Evolutionary conservation across 768 basidiomycete genomes (phyloP), one percentile per base, ranked within the genome.

Genomic region (Glaciozyma antarctica): DNA sequence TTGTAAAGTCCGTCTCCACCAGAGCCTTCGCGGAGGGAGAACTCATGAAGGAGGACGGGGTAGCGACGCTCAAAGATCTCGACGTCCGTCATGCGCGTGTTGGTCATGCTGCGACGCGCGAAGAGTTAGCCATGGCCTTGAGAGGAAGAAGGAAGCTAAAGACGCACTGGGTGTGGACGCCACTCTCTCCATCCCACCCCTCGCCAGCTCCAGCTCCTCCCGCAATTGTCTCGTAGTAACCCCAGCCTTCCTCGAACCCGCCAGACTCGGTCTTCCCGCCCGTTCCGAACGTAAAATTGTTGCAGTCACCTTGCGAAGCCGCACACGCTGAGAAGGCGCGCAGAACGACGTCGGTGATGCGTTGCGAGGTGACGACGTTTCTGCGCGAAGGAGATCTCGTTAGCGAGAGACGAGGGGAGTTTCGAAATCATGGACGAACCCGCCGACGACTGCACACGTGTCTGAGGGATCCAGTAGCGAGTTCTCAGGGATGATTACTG

Each of bases 11-110:
- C 71, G 6, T 62, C 58, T 26, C 71, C 72, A 2, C 66, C 71
- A 1, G 62, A 66, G 17, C 69, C 71, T 5, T 68, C 56, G 16
- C 73, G 67, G 38, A 74, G 41, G 22, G 58, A 60, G 57, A 95
- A 95, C 73, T 82, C 84, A 74, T 88, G 88, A 21, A 97, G 71
- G 70, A 95, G 79, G n/a, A 94, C 85, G 0, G 93, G 92, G 75
- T 95, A 97, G 52, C 93, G 84, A 56, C 92, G 83, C 75, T 97
- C 93, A 44, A 97, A 81, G 72, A 94, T 87, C 75, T 97, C 93
- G 44, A 92, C 86, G 72, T 97, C 93, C 0, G 92, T 92, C 71
- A 91, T 91, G 38, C 92, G 89, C 2, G 90, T 91, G 75, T 70
- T 71, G 41, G 70, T 70, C 65, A 68, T 66, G 49, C 63, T 56